Base-by-base conservation (phyloP, 1,284 basidiomycete species). In the Wallemia mellicola region DNA sequence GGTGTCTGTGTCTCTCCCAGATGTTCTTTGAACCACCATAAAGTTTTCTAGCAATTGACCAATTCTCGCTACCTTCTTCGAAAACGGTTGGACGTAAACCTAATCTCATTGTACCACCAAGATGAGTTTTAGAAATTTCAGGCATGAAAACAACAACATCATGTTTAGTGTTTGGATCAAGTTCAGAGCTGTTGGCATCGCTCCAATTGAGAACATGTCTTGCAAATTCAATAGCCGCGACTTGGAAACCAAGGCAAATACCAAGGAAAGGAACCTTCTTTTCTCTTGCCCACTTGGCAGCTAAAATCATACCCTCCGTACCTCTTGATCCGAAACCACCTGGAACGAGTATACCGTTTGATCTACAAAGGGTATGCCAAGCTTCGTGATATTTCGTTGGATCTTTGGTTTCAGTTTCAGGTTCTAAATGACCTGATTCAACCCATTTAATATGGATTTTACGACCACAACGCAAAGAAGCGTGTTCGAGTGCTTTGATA, bases 41-140 rank as follows among this genome's bases (percentile, higher is more conserved):
- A 64, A 99, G 73, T 68, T 77, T 76, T 27, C 88, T 77, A 48
- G 79, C 74, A 64, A 79, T 80, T 56, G 79, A 81, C 76, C 79
- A 81, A 57, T 69, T 66, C 64, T 77, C 76, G 2, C 75, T 77
- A 62, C 75, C 71, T 68, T 75, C 69, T 63, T 82, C 77, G 69
- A 98, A 96, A 59, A 95, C 77, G 1, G 92, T 96, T 2, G 94
- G 89, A 24, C 92, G 80, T 59, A 98, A 75, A 24, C 92, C 92
- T 17, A 96, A 78, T 24, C 92, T 82, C 92, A 99, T 99, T 24
- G 92, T 99, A 27, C 92, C 92, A 60, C 92, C 92, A 77, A 98
- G 86, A 65, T 98, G 89, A 5, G 91, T 96, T 68, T 85, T 86
- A 56, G 88, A 94, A 65, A 98, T 86, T 71, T 99, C 92, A 27